Percentiles rank a stretch among this genome's conserved stretches.
Evolutionary conservation across 345 rosid genomes (phyloP).

Genomic region (Aegle marmelos): DNA sequence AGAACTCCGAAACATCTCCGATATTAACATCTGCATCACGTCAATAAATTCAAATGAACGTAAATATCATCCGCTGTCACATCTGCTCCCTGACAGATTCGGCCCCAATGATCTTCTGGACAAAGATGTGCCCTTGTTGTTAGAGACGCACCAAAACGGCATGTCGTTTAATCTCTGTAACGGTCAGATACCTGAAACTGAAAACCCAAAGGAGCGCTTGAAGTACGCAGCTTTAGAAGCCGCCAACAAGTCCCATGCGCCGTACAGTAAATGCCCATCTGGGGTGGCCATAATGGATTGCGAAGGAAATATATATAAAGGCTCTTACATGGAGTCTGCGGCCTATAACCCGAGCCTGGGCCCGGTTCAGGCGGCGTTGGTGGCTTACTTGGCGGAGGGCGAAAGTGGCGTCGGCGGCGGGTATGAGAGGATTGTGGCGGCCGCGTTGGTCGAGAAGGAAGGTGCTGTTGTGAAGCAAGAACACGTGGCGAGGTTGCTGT

Average conservation of each 20-base stretch:
- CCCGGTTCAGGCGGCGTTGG: conserved; percentile 88
- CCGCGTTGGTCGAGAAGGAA: conserved; percentile 76
- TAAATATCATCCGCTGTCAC: conserved; percentile 30
- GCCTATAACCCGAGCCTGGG: conserved; percentile 96
- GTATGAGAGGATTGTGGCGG: conserved; percentile 66
- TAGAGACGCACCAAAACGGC: conserved; percentile 59
- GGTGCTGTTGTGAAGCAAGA: conserved; percentile 69
- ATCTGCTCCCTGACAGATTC: conserved; percentile 67
- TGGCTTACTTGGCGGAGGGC: conserved; percentile 60
- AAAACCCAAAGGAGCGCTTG: background rate
- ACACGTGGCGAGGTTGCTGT: conserved; percentile 57
- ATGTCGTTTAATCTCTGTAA: conserved; percentile 26
- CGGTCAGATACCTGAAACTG: conserved; percentile 4
- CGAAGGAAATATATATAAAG: conserved; percentile 72
- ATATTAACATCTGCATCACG: conserved; percentile 50
- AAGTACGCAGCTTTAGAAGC: conserved; percentile 60
- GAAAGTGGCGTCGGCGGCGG: conserved; percentile 60
- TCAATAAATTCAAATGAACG: background rate
- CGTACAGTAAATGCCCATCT: conserved; percentile 85
- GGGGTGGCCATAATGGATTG: conserved; percentile 75
- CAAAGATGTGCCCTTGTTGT: conserved; percentile 54
- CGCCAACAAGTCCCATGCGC: conserved; percentile 82
- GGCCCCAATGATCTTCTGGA: conserved; percentile 80
- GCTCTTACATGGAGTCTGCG: conserved; percentile 89
- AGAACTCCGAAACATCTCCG: conserved; percentile 71